Evolutionary conservation across 306 rosid species (phyloP).

Genomic region (Begonia fuchsioides): DNA sequence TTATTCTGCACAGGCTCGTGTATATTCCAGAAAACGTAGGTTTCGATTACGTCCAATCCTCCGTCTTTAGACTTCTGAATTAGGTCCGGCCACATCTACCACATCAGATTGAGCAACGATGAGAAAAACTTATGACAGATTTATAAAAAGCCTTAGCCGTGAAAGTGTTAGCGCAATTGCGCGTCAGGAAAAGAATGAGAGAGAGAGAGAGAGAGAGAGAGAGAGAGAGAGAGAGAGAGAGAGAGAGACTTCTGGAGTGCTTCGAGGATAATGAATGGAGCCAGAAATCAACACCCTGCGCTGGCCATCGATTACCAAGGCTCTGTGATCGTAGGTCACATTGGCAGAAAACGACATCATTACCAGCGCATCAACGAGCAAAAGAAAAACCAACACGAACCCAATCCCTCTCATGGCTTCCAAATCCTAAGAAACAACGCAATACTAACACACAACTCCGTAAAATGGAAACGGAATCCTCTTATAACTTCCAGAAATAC

Average conservation of each 20-base stretch:
- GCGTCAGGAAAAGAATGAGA: background rate
- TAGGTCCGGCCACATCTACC: conserved; percentile 94
- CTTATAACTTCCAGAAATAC: conserved; percentile 8
- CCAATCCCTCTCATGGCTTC: conserved; percentile 27
- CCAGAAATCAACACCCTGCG: conserved; percentile 70
- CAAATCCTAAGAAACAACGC: background rate
- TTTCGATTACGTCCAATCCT: conserved; percentile 86
- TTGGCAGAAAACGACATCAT: conserved; percentile 28
- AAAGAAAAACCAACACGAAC: conserved; percentile 14
- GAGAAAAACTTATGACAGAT: too few species aligned
- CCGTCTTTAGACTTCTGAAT: conserved; percentile 86
- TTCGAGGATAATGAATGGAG: conserved; percentile 93
- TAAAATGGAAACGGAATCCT: background rate
- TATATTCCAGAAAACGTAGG: conserved; percentile 82
- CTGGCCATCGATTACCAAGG: conserved; percentile 68
- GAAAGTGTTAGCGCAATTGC: too few species aligned
- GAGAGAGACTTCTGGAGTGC: conserved; percentile 62
- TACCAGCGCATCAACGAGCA: conserved; percentile 26
- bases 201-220: background rate
- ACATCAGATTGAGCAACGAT: conserved; percentile 10
- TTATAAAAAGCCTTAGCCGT: background rate
- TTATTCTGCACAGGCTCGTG: conserved; percentile 74
- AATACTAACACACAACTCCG: background rate
- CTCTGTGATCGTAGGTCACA: conserved; percentile 76
- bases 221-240: background rate